These are phyloP conservation scores for Eucalyptus tenuipes DNA, from an alignment of 345 rosid genomes.

Conservation along the genomic window DNA sequence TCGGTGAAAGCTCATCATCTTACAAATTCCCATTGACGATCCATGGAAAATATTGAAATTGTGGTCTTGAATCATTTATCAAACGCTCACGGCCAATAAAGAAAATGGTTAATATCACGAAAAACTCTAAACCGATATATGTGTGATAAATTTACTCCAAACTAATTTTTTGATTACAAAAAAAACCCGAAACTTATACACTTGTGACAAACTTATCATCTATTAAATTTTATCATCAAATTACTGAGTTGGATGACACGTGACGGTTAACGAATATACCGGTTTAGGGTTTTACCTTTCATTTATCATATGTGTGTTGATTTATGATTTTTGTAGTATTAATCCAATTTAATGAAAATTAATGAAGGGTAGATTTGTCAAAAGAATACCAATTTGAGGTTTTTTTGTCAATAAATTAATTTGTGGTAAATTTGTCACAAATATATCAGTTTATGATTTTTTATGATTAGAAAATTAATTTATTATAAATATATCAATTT, in stretches of 20 bases:
- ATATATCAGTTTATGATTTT: fast-evolving
- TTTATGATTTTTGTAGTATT: fast-evolving
- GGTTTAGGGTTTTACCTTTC: too few relatives aligned
- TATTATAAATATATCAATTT: too few relatives aligned
- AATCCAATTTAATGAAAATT: fast-evolving
- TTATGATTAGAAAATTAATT: too few relatives aligned
- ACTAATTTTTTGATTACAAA: too few relatives aligned
- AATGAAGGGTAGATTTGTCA: fast-evolving
- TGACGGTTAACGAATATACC: fast-evolving
- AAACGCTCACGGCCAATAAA: neutral
- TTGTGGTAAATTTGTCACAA: too few relatives aligned
- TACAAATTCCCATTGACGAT: neutral
- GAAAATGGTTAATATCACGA: neutral
- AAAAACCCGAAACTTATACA: too few relatives aligned
- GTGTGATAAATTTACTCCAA: too few relatives aligned
- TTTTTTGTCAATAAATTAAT: too few relatives aligned
- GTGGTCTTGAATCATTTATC: neutral
- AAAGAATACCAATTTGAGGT: too few relatives aligned
- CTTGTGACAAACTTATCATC: fast-evolving
- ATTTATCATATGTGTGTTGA: too few relatives aligned
- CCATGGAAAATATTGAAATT: neutral
- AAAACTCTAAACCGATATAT: too few relatives aligned
- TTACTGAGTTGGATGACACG: too few relatives aligned
- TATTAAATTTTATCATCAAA: fast-evolving
- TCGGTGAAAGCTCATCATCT: neutral